A percentile compares a stretch with the other conserved stretches of the same genome.
Conservation (phyloP, 192 early-diverging fungal species). For the Glomus cerebriforme region DNA sequence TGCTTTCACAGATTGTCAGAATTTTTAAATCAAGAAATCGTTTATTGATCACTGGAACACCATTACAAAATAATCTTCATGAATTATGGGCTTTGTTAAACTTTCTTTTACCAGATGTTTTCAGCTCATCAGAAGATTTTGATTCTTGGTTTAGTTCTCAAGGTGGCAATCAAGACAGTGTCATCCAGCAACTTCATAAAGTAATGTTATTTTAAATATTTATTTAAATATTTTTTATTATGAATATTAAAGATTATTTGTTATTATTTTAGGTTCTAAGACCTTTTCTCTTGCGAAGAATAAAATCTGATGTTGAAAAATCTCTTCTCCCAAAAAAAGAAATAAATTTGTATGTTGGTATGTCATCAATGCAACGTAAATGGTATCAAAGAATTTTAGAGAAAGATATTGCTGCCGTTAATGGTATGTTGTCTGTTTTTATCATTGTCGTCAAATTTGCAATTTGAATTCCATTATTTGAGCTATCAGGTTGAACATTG, state of each 20-base stretch:
- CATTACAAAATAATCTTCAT: constrained; percentile 96
- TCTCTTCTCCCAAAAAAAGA: constrained; percentile 93
- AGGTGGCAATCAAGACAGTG: constrained; percentile 72
- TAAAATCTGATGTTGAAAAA: constrained; percentile 97
- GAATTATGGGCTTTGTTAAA: constrained; percentile 99
- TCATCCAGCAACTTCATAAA: constrained; percentile 62
- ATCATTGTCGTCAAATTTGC: neutral
- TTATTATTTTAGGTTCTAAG: constrained; percentile 54
- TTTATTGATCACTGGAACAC: constrained; percentile 92
- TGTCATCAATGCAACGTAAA: constrained; percentile 92
- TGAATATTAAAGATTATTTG: neutral
- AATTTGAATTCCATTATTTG: too few species aligned
- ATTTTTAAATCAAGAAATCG: constrained; percentile 85
- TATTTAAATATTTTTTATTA: neutral
- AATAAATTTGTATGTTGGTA: constrained; percentile 87
- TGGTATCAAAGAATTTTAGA: constrained; percentile 96
- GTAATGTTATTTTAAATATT: constrained; percentile 32
- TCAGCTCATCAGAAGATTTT: constrained; percentile 91
- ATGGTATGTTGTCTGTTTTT: constrained; percentile 55
- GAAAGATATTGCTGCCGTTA: constrained; percentile 97
- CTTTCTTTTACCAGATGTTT: constrained; percentile 96
- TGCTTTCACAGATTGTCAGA: constrained; percentile 92
- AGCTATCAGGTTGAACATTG: too few species aligned
- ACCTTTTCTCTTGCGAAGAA: constrained; percentile 84
- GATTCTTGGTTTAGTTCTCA: constrained; percentile 89